Base-by-base conservation (phyloP, 148 eudicot genomes). In the Arctostaphylos glauca region DNA sequence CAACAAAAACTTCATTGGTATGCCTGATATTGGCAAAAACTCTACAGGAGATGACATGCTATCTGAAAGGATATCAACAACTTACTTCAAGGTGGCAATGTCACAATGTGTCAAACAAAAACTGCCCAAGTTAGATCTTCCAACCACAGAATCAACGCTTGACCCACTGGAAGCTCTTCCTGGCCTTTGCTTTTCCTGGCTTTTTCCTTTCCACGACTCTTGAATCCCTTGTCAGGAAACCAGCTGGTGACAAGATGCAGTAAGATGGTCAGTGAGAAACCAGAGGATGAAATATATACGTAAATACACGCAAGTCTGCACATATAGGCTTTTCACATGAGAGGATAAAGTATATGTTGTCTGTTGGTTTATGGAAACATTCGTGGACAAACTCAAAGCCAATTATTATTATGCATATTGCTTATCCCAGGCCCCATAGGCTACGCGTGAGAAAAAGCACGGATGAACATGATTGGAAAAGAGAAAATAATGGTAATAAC, bases 141-240 rank as follows among this genome's bases (percentile, higher is more conserved):
- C 13, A 67, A 43, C 66, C 12, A 70, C 44, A 18, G 75, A 59
- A 59, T 86, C 77, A 96, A 89, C 99, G 97, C 90, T 96, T 96
- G 93, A 96, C 99, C 99, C 98, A 94, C 80, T 96, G 99, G 94
- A 91, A 96, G 84, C 99, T 94, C 91, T 94, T 96, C 80, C 99
- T 90, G 78, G 97, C 99, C 83, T 96, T 96, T 31, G 99, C 99
- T 89, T 92, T 93, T 19, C 99, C 99, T 21, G 99, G 99, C 87
- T 96, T 96, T 83, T 96, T 96, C 92, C 99, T 90, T 86, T 96
- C 98, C 86, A 96, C 99, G 31, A 89, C 87, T 82, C 99, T 88
- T 13, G 99, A 54, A 78, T 96, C 99, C 84, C 99, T 90, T 16
- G 98, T 96, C 90, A 96, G 88, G 84, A 94, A 96, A 75, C 99